Evolutionary conservation across 768 basidiomycete genomes (phyloP), one percentile per base, ranked within the genome.

Genomic region (Lyophyllum semitale): DNA sequence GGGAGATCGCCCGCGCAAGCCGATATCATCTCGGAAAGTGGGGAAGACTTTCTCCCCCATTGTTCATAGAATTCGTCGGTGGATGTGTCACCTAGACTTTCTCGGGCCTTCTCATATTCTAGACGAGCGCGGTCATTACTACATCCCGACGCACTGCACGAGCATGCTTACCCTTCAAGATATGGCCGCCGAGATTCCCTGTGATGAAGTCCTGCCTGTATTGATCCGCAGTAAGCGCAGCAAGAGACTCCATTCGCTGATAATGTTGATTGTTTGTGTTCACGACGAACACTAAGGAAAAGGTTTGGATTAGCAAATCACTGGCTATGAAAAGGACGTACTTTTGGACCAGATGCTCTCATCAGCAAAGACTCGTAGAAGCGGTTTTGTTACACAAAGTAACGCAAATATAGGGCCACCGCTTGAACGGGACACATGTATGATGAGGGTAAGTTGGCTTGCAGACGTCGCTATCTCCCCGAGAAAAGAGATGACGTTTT

Each of bases 191-290:
- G 18, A 80, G 53, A 40, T 73, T 69, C 2, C 69, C 70, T 38
- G 69, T 72, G 26, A 78, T 72, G 22, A 75, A 69, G 57, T 78
- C 77, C 47, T 75, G 68, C 37, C 71, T 57, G 32, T 71, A 76
- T 15, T 55, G 42, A 0, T 63, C 62, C 3, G 54, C 52, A 1
- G 63, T 67, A 12, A 79, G 57, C 5, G 51, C 53, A 35, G 63
- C 55, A 2, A 80, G 61, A 0, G 72, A 67, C 13, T 68, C 57
- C 66, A 73, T 63, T 3, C 74, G 66, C 15, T 61, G 46, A 54
- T 70, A 68, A 42, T 64, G 53, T 5, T 53, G 13, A 51, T 77
- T 72, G 17, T 65, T 63, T 6, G 71, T 65, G 27, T 71, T 64
- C 2, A 61, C 68, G 18, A 74, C 60, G 53, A 58, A 65, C 9